Conservation (phyloP, 495 filamentous ascomycete genomes). For the Penicillium paradoxum region DNA sequence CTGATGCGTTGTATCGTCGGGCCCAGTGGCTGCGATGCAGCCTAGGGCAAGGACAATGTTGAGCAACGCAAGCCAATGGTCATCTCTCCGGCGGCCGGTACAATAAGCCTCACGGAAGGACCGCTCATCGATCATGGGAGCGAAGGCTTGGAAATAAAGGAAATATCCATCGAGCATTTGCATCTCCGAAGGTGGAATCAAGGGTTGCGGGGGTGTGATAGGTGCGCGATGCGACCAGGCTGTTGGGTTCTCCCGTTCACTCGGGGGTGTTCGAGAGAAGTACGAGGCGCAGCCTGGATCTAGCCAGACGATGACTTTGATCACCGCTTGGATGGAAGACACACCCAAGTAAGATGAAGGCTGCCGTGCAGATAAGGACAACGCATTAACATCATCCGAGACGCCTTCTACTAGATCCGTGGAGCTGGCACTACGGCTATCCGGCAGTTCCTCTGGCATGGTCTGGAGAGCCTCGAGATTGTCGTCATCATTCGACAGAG, state of each 20-base stretch:
- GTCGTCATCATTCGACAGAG: slow-evolving; percentile 36
- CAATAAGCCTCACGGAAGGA: slow-evolving; percentile 69
- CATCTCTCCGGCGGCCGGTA: slow-evolving; percentile 60
- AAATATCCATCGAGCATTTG: slow-evolving; percentile 74
- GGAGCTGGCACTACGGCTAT: slow-evolving; percentile 19
- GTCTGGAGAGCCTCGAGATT: slow-evolving; percentile 40
- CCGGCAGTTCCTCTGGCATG: slow-evolving; percentile 36
- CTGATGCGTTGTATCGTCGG: slow-evolving; percentile 65
- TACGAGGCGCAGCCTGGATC: slow-evolving; percentile 59
- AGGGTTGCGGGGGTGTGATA: slow-evolving; percentile 24
- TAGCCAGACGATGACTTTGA: slow-evolving; percentile 76
- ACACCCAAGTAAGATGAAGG: slow-evolving; percentile 75
- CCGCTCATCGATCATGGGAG: slow-evolving; percentile 73
- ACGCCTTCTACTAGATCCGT: slow-evolving; percentile 58
- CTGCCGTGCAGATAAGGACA: slow-evolving; percentile 66
- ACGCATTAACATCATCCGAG: slow-evolving; percentile 75
- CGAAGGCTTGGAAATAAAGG: slow-evolving; percentile 66
- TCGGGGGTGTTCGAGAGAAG: slow-evolving; percentile 42
- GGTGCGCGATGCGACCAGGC: slow-evolving; percentile 27
- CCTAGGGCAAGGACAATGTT: slow-evolving; percentile 82
- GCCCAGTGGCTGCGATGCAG: slow-evolving; percentile 64
- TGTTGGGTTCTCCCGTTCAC: slow-evolving; percentile 10
- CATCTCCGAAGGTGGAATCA: slow-evolving; percentile 35
- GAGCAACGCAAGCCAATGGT: slow-evolving; percentile 68
- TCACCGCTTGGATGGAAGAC: slow-evolving; percentile 75